Base-by-base conservation (phyloP, 139 green algal genomes). In the Tetradesmus lagerheimii region DNA sequence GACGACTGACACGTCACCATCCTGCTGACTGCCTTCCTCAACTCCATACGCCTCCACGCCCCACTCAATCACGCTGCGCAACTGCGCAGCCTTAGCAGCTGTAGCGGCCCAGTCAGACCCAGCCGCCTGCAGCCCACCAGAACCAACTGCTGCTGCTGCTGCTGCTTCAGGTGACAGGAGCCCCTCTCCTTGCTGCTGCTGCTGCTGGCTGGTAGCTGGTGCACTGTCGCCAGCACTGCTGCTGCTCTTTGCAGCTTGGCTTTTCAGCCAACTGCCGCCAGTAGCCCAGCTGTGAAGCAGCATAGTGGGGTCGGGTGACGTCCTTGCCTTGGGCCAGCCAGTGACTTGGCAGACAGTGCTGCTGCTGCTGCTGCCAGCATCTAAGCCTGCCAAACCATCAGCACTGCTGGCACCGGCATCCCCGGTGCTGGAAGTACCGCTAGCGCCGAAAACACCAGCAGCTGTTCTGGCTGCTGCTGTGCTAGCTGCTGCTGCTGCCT, bases 1-100 rank as follows among this genome's bases (percentile, higher is more conserved):
- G 23, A 95, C 77, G 2, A 95, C 86, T 1, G 79, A 90, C 43
- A 95, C 86, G 3, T 90, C 86, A 57, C 25, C 43, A 45, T 53
- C 62, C 34, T 78, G 86, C 76, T 53, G 34, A 20, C 18, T 27
- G 18, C 20, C 82, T 27, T 41, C 86, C 5, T 64, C 35, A 43
- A 79, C 38, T 4, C 76, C 86, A 80, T 85, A 85, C 14, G 76
- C 76, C 37, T 85, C 86, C 9, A 67, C 29, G 25, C 94, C 92
- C 96, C 96, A 98, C 90, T 97, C 95, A 78, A 98, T 95, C 90
- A 97, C 95, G 62, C 87, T 90, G 4, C 96, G 92, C 87, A 98
- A 91, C 91, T 95, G 92, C 47, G 75, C 75, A 29, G 86, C 87
- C 31, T 82, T 90, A 11, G 76, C 76, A 80, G 86, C 86, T 31